Evolutionary conservation across 2,329 filamentous ascomycete genomes (phyloP).

Genomic region (Pochonia chlamydosporia): DNA sequence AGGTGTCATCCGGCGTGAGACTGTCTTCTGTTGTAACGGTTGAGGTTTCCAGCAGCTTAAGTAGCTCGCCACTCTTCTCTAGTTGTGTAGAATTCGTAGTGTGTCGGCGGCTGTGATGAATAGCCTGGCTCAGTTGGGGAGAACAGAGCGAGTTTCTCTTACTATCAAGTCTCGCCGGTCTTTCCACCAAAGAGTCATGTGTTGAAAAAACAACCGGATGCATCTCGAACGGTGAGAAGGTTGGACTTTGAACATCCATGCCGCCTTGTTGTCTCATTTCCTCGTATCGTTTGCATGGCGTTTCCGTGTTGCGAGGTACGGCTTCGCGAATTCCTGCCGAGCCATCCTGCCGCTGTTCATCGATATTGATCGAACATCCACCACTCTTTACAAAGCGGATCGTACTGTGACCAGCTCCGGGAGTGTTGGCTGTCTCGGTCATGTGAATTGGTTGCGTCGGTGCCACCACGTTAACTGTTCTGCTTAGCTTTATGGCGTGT

Average conservation of each 20-base stretch:
- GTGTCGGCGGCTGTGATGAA: constrained; percentile 2
- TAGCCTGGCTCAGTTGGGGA: background rate
- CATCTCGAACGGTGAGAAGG: constrained; percentile 9
- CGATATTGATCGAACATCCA: background rate
- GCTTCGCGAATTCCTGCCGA: background rate
- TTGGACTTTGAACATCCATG: background rate
- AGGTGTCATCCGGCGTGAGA: background rate
- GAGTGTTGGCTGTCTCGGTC: background rate
- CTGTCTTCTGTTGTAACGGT: background rate
- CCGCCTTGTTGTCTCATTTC: background rate
- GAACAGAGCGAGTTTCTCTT: constrained; percentile 5
- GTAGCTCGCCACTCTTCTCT: background rate
- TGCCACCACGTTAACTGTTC: background rate
- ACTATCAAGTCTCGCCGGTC: background rate
- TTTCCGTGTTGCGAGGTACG: background rate
- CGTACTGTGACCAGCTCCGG: background rate
- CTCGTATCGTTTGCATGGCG: background rate
- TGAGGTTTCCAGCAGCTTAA: constrained; percentile 5
- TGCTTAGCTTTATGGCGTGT: background rate
- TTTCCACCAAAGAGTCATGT: background rate
- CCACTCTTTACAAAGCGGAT: no score
- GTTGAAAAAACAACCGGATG: constrained; percentile 5
- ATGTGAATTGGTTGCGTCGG: background rate
- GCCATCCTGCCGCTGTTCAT: background rate
- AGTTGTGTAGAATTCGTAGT: constrained; percentile 8